phyloP scores from a whole-genome alignment of 495 filamentous ascomycete species.

The Geoglossum glabrum region DNA sequence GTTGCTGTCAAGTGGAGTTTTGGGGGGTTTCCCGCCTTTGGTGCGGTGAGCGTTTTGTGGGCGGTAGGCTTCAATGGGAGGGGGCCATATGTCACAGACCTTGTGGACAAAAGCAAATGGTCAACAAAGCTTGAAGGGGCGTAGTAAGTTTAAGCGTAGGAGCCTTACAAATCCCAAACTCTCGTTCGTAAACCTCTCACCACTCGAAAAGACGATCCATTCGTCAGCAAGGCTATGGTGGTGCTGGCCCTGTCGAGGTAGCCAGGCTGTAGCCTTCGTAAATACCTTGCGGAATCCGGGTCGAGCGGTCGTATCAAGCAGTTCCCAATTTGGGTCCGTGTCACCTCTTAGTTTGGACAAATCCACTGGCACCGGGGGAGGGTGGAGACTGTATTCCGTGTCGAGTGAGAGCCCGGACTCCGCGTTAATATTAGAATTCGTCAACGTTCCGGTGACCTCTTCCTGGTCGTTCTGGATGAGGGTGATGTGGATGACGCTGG shows the following conservation, averaged over 20 bases:
- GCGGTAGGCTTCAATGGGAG: not conserved
- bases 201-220: conserved; percentile 37
- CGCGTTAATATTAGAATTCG: conserved; percentile 36
- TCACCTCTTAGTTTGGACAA: conserved; percentile 19
- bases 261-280: conserved; percentile 31
- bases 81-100: conserved; percentile 4
- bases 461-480: conserved; percentile 35
- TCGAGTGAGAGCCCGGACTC: conserved; percentile 36
- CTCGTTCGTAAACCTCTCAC: conserved; percentile 19
- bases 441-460: conserved; percentile 49
- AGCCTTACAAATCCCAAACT: conserved; percentile 17
- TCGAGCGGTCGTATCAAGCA: conserved; percentile 19
- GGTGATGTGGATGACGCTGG: conserved; percentile 48
- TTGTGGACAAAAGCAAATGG: not conserved
- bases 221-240: conserved; percentile 32
- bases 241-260: conserved; percentile 28
- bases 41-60: not conserved
- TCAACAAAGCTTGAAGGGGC: no score
- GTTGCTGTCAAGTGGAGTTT: conserved; percentile 2
- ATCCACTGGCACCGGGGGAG: conserved; percentile 26
- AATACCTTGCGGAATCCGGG: conserved; percentile 31
- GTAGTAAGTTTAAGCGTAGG: not conserved
- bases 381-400: conserved; percentile 29
- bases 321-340: conserved; percentile 25
- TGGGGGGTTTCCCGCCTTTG: conserved; percentile 4